These are phyloP conservation scores for Acacia concinna DNA, from an alignment of 331 rosid genomes.

Conservation along the genomic window DNA sequence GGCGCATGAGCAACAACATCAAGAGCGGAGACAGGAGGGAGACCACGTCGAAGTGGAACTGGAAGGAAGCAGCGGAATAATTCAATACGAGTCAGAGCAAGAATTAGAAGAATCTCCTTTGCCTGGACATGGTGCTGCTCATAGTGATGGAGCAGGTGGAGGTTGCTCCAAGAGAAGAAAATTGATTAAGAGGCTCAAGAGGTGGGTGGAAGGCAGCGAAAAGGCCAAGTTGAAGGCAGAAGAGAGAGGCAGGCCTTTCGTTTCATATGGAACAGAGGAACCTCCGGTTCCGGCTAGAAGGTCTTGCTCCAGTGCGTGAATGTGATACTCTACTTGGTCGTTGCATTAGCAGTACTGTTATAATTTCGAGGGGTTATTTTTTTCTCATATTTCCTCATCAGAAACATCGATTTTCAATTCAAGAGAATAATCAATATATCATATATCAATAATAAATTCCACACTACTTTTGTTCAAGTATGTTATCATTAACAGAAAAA, in stretches of 20 bases:
- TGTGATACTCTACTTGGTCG: neutral
- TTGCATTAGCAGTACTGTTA: neutral
- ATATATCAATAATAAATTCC: neutral
- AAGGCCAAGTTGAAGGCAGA: slow-evolving; percentile 35
- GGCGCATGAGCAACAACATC: slow-evolving; percentile 34
- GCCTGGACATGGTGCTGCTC: slow-evolving; percentile 29
- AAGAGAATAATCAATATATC: neutral
- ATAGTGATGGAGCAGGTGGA: neutral
- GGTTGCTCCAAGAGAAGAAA: neutral
- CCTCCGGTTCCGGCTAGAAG: slow-evolving; percentile 28
- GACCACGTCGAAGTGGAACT: slow-evolving; percentile 16
- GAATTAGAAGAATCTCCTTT: slow-evolving; percentile 33
- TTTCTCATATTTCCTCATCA: neutral
- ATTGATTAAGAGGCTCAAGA: neutral
- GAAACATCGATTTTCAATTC: neutral
- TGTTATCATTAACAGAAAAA: neutral
- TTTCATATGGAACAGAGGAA: slow-evolving; percentile 33
- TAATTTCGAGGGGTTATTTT: neutral
- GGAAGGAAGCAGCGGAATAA: slow-evolving; percentile 38
- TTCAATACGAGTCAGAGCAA: slow-evolving; percentile 40
- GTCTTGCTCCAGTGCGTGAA: slow-evolving; percentile 39
- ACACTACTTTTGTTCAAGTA: neutral
- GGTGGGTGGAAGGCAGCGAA: slow-evolving; percentile 43
- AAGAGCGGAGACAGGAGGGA: neutral
- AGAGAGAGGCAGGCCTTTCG: slow-evolving; percentile 24